Percentiles rank a stretch among this genome's conserved stretches.
Conservation (phyloP, 1,284 basidiomycete genomes). For the Rhodotorula sp. region DNA sequence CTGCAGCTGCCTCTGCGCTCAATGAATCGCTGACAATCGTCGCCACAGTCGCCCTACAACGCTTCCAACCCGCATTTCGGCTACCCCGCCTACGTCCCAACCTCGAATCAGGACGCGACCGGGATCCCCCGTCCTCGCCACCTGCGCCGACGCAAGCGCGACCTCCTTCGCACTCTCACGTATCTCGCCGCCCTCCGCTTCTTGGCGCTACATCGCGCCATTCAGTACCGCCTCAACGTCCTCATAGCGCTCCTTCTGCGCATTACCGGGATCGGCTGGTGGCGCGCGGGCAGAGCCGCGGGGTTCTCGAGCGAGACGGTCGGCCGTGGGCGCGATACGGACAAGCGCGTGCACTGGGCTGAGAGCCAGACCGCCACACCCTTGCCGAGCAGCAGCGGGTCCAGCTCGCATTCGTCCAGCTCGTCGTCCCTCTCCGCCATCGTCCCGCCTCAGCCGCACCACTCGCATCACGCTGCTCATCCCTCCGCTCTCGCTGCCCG, state of each 20-base stretch:
- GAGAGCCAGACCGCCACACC: background rate
- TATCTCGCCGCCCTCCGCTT: conserved; percentile 57
- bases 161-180: conserved; percentile 66
- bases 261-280: conserved; percentile 18
- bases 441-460: background rate
- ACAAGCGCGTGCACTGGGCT: conserved; percentile 24
- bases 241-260: conserved; percentile 21
- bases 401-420: background rate
- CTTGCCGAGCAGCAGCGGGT: background rate
- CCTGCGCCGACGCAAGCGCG: conserved; percentile 68
- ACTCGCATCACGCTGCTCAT: background rate
- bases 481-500: background rate
- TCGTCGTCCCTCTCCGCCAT: conserved; percentile 6
- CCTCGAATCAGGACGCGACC: conserved; percentile 42
- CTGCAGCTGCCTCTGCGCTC: background rate
- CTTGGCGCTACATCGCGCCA: conserved; percentile 41
- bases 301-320: too few relatives aligned
- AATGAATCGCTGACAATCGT: background rate
- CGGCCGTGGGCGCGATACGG: background rate
- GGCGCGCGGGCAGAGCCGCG: background rate
- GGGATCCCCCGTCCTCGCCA: conserved; percentile 47
- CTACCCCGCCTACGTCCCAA: conserved; percentile 63
- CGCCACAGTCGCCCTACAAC: conserved; percentile 49
- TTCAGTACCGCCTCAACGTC: conserved; percentile 21
- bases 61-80: conserved; percentile 75